Base-by-base conservation (phyloP, 768 basidiomycete genomes). In the Trametopsis cervina region DNA sequence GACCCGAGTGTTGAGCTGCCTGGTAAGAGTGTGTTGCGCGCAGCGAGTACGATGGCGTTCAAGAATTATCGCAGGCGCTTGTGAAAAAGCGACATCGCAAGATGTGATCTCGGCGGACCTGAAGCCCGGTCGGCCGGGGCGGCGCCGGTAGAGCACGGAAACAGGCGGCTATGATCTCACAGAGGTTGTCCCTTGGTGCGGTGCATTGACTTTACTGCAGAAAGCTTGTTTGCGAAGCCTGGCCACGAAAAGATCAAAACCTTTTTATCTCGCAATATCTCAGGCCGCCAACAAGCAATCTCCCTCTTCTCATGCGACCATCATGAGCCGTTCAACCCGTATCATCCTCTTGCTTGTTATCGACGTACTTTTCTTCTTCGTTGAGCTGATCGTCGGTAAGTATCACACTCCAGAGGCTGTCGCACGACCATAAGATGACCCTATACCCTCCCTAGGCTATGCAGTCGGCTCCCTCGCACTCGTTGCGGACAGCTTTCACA, bases 401-500 rank as follows among this genome's bases (percentile, higher is more conserved):
- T 58, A 20, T 12, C 7, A n/a, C 40, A 20, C 38, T 9, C 27
- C n/a, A n/a, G n/a, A n/a, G 45, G 15, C n/a, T 40, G 12, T 23
- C 15, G 18, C 25, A 21, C 17, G 20, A 18, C 21, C 15, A 21
- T 9, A 0, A 33, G 3, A 41, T 9, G 23, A 13, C 11, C 41
- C 23, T 24, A 23, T 42, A 50, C 53, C 18, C 46, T 52, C 53
- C 52, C 21, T 57, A 86, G 92, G 94, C 36, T 95, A 95, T 82
- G 81, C 86, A n/a, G 91, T 96, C 47, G 92, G 92, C 24, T 95
- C 92, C 0, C 79, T 97, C 1, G 94, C 94, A 1, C 83, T 98
- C 46, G 83, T 99, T 40, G 95, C 95, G 6, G 95, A 97, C 69
- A 88, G 87, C 55, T 98, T 98, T 66, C 95, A 98, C 69, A 98